Base-by-base conservation (phyloP, 1,284 basidiomycete species). In the Tilletia caries region DNA sequence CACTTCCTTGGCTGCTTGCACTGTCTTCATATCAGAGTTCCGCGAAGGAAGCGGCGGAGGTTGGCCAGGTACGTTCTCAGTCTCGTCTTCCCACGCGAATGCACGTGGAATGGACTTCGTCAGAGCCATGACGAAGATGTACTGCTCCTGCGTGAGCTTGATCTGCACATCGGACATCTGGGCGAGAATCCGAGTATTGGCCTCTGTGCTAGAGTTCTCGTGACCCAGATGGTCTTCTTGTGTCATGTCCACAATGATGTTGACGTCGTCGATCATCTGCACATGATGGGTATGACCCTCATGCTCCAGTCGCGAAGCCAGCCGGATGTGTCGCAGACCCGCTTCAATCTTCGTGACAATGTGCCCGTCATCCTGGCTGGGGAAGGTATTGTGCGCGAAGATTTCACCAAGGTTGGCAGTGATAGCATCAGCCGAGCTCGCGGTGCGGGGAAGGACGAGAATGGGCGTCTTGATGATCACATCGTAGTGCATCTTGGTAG, bases 181-280 rank as follows among this genome's bases (percentile, higher is more conserved):
- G 65, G 94, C 85, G 3, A 86, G 81, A 69, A 92, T 85, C 71
- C 74, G 84, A 54, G 71, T 78, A 29, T 76, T 76, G 12, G 79
- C 73, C 71, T 67, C 64, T 33, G 91, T 86, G 67, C 68, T 71
- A 15, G 37, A 66, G 5, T 67, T 27, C 25, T 54, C 66, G 8
- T 67, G 54, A 37, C 33, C 46, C 15, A 66, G 67, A 34, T 73
- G 67, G n/a, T 67, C 71, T 8, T 65, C 64, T 82, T 96, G 92
- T 32, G 88, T 85, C 72, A 95, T 85, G 44, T 91, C 87, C 8
- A 91, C 88, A 18, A 86, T 86, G 71, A 98, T 87, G 71, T 91
- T 88, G 67, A 98, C 95, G 78, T 97, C 92, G 77, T 98, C 92
- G 64, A 99, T 91, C 79, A 99, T 92, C 84, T 93, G 94, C 5